Evolutionary conservation across 2,329 filamentous ascomycete genomes (phyloP), one percentile per base, ranked within the genome.

Genomic region (Ophiostoma tasmaniense): DNA sequence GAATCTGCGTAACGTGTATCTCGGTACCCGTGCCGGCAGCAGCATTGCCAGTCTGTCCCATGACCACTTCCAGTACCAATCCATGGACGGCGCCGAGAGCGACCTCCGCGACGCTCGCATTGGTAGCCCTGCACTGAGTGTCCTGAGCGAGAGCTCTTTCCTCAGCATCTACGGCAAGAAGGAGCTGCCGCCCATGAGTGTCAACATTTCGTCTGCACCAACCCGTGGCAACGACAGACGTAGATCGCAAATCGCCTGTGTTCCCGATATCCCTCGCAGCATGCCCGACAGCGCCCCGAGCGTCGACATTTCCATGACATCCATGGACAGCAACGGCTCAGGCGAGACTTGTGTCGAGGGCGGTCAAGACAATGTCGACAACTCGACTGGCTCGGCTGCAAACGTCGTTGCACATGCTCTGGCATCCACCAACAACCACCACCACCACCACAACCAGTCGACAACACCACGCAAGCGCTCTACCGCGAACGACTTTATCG

Each of bases 121-220:
- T 70, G 80, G 79, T 35, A 90, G 87, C 72, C 87, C 88, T 3
- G 84, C 82, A 42, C 77, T 90, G 66, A 90, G 88, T 72, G 80
- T 89, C 14, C 76, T 90, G 71, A 90, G 87, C 72, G 87, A 90
- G 75, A 89, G 87, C 75, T 90, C 87, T 0, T 89, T 90, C 73
- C 73, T 84, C 28, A 90, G 87, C 73, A 80, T 90, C 0, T 90
- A 90, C 68, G 87, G 87, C 2, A 76, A 80, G 30, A 82, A 81
- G 71, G 67, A 72, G 33, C 5, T 50, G 3, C 64, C 64, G 64
- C 64, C 64, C 3, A 65, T 65, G 64, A 45, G 64, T 37, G n/a
- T 65, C 64, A 65, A 65, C 64, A 65, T 65, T 2, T 39, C 35
- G 20, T 42, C 64, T 5, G 37, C 37, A 14, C 37, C 64, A 5